Evolutionary conservation across 2,329 filamentous ascomycete genomes (phyloP), one percentile per base, ranked within the genome.

Genomic region (Ascosphaera pollenicola): DNA sequence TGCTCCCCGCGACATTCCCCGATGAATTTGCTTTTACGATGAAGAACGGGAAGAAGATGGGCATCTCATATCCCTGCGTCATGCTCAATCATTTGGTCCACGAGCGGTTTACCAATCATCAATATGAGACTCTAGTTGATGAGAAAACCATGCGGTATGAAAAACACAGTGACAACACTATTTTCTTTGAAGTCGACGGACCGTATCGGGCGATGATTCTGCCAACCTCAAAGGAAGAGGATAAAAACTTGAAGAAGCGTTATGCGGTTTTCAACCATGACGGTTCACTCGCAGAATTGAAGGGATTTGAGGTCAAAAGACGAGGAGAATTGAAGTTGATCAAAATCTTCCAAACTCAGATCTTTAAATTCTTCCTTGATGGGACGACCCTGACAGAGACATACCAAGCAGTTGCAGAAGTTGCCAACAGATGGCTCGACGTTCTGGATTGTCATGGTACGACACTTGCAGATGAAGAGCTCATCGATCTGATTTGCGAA

Each of bases 221-320:
- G 45, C 89, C 89, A 2, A 95, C 89, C 0, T 95, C 87, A 0
- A 95, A 98, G 54, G 89, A 98, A 55, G 89, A 95, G 57, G 87
- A 95, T 63, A 98, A 95, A 65, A 98, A 98, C 58, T 66, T 98
- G 69, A 98, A 98, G 65, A 98, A 98, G 62, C 75, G 89, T 52
- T 98, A 98, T 54, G 89, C 91, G 32, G 89, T 98, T 3, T 98
- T 98, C 70, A 98, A 98, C 51, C 81, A 95, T 44, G 89, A 98
- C 50, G 89, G 91, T 31, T 92, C 78, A 56, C 66, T 98, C 39
- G 89, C 89, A 11, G 89, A 98, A 54, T 58, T 98, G 52, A 98
- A 98, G 54, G 89, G 89, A 4, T 98, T 98, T 52, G 89, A 98
- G 52, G 76, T 98, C 47, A 98, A 98, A 65, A 77, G 89, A 54